Base-by-base conservation (phyloP, 129 eudicot genomes). In the Arctium lappa region DNA sequence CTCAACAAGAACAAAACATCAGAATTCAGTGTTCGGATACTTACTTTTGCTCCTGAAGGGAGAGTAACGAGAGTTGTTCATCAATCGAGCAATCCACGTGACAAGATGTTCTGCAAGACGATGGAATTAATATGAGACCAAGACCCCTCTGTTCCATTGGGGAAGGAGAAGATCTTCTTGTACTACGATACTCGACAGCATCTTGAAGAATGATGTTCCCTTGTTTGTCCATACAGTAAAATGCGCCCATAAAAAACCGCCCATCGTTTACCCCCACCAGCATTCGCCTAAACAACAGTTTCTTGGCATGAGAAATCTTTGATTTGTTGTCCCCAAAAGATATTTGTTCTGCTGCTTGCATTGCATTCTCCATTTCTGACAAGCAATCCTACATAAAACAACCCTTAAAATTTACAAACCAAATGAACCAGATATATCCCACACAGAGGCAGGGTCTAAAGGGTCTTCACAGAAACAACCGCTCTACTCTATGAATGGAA, bases 171-270 rank as follows among this genome's bases (percentile, higher is more conserved):
- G 91, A 74, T 66, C 87, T 85, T 82, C 96, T 88, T 13, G 94
- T 88, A 84, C 91, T 92, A 7, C 96, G 96, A 86, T 89, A 91
- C 83, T 94, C 98, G 5, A 94, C 83, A 1, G 94, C 91, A 87
- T 94, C 98, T 89, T 94, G 97, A 70, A 94, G 92, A 72, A 94
- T 89, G 6, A 92, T 91, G 90, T 92, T 94, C 60, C 98, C 98
- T 87, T 92, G 98, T 74, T 94, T 94, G 83, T 94, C 98, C 63
- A 92, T 80, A 79, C 97, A 94, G 81, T 91, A 91, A 84, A 94
- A 94, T 27, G 85, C 81, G 10, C 98, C 98, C 88, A 89, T 73
- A 84, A 94, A 94, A 89, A 92, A 92, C 60, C 97, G 86, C 9
- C 96, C 97, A 72, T 94, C 98, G 40, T 72, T 91, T 11, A 92